Percentiles rank a stretch among this genome's conserved stretches.
These are phyloP conservation scores for Macrotyloma uniflorum DNA, from an alignment of 306 rosid species.

Conservation along the genomic window DNA sequence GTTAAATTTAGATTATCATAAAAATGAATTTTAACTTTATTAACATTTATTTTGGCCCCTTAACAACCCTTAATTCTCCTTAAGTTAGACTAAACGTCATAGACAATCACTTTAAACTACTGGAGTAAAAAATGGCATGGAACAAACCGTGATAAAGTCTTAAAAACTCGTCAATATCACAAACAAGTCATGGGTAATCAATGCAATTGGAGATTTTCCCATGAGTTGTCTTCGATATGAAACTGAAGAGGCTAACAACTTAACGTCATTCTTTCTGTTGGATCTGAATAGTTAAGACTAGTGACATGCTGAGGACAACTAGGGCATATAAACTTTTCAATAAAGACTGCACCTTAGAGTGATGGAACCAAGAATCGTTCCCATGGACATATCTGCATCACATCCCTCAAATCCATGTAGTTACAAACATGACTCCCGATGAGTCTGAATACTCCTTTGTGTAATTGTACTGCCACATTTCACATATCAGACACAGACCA, in stretches of 20 bases:
- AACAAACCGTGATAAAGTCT: neutral
- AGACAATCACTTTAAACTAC: too few species aligned
- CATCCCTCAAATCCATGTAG: conserved; percentile 16
- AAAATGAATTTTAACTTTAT: too few species aligned
- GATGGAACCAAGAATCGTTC: conserved; percentile 24
- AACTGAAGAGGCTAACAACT: neutral
- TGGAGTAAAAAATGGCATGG: neutral
- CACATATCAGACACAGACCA: conserved; percentile 96
- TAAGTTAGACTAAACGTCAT: neutral
- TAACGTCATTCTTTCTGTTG: neutral
- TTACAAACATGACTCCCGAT: conserved; percentile 18
- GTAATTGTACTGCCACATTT: conserved; percentile 12
- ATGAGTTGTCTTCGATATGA: neutral
- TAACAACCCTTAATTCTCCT: neutral
- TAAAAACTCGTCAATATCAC: neutral
- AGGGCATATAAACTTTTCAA: neutral
- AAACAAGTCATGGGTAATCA: neutral
- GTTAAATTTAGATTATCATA: too few species aligned
- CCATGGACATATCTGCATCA: neutral
- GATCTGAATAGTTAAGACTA: neutral
- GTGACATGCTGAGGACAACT: neutral
- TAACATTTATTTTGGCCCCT: neutral
- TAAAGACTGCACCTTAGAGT: neutral
- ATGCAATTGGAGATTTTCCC: neutral
- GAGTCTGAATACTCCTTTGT: conserved; percentile 5